phyloP scores from a whole-genome alignment of 257 asterid genomes.

The Scutellaria barbata region DNA sequence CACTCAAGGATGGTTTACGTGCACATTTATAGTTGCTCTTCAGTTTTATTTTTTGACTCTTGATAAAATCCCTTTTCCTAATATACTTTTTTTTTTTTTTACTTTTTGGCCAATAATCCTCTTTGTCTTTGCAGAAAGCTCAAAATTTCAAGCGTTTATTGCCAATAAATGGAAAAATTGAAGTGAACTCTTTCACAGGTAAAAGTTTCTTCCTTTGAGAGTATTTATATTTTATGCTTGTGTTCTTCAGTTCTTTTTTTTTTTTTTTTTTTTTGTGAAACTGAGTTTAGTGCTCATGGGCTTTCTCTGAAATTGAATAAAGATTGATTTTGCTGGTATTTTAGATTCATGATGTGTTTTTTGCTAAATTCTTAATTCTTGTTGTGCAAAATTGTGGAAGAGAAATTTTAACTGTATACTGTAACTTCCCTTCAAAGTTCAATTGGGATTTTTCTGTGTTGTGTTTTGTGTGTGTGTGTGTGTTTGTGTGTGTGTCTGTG shows the following conservation, averaged over 20 bases:
- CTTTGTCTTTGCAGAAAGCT: constrained; percentile 2
- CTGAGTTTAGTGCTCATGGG: constrained; percentile 20
- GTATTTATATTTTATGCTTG: neutral
- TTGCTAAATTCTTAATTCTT: constrained; percentile 5
- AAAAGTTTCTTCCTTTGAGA: constrained; percentile 2
- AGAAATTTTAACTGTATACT: neutral
- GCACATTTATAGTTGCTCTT: constrained; percentile 27
- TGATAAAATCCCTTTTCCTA: constrained; percentile 1
- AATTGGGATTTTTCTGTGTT: too few species aligned
- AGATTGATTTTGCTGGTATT: constrained; percentile 9
- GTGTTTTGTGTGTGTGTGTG: too few species aligned
- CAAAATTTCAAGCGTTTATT: neutral
- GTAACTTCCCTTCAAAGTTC: too few species aligned
- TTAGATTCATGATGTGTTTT: neutral
- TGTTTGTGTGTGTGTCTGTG: too few species aligned
- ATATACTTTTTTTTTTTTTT: neutral
- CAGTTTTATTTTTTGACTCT: constrained; percentile 20
- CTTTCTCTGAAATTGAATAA: constrained; percentile 16
- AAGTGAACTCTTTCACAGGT: constrained; percentile 24
- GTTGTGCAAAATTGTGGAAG: constrained; percentile 8
- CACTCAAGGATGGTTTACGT: constrained; percentile 36
- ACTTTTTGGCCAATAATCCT: neutral
- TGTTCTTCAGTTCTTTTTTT: neutral
- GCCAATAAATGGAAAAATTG: neutral
- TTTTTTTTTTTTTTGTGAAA: constrained; percentile 6